A percentile compares a stretch with the other conserved stretches of the same genome.
Conservation (phyloP, 1,284 basidiomycete genomes). For the Phenoliferia sp. region DNA sequence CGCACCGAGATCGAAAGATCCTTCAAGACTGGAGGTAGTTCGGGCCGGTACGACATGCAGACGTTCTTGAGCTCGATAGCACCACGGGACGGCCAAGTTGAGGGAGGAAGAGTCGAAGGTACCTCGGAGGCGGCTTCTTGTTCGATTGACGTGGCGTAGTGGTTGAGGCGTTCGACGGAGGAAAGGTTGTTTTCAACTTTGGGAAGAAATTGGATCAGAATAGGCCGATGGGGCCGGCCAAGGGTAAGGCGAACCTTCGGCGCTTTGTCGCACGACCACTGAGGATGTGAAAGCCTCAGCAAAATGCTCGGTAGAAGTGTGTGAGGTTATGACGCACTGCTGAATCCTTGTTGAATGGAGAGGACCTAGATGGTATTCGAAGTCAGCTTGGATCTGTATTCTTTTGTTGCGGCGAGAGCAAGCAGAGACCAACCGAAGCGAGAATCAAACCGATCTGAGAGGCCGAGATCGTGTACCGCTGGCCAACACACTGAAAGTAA, state of each 20-base stretch:
- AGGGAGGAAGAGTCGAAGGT: conserved; percentile 28
- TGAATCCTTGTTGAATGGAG: conserved; percentile 12
- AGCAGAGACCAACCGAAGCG: neutral
- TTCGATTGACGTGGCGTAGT: conserved; percentile 39
- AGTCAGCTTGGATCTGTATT: too few relatives aligned
- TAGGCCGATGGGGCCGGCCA: neutral
- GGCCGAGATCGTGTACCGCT: neutral
- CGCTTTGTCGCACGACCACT: conserved; percentile 36
- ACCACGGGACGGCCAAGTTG: conserved; percentile 40
- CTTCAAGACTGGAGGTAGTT: conserved; percentile 49
- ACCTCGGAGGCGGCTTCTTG: conserved; percentile 30
- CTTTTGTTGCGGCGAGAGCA: conserved; percentile 9
- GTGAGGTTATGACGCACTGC: neutral
- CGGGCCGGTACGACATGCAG: conserved; percentile 49
- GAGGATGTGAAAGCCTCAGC: conserved; percentile 1
- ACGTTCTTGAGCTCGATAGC: conserved; percentile 39
- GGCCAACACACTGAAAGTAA: neutral
- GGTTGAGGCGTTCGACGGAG: conserved; percentile 40
- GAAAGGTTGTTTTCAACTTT: conserved; percentile 42
- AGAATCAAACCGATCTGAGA: neutral
- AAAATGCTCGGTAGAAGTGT: too few relatives aligned
- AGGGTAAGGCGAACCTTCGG: conserved; percentile 33
- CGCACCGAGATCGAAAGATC: conserved; percentile 45
- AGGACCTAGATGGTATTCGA: neutral
- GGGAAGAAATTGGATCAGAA: neutral